Percentiles rank a stretch among this genome's conserved stretches.
These are phyloP conservation scores for Phaeosphaeriaceae sp. DNA, from an alignment of 2,329 filamentous ascomycete species.

Conservation along the genomic window DNA sequence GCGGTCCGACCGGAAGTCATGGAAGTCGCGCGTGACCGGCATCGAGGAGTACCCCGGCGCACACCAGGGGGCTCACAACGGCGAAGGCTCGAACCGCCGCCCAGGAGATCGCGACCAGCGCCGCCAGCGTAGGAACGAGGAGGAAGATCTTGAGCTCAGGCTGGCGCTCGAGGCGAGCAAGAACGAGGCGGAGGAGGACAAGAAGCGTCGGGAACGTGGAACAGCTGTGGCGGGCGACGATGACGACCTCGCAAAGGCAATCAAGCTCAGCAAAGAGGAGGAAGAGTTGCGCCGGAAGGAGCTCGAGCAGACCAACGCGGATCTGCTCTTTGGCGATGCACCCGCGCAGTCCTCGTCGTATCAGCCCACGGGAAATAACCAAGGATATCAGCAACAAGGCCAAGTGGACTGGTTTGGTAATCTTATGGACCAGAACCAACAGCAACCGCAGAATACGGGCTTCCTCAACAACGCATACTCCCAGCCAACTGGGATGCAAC, in stretches of 20 bases:
- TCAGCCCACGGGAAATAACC: conserved; percentile 89
- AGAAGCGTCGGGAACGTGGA: conserved; percentile 68
- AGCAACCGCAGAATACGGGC: conserved; percentile 69
- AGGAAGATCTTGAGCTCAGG: conserved; percentile 84
- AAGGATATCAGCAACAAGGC: conserved; percentile 95
- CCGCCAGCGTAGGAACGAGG: conserved; percentile 69
- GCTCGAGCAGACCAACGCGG: conserved; percentile 83
- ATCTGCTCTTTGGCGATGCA: conserved; percentile 86
- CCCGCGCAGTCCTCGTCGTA: conserved; percentile 70
- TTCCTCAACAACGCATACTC: conserved; percentile 73
- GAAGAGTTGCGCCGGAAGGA: conserved; percentile 87
- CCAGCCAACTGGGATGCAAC: conserved; percentile 77
- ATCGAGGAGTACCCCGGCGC: conserved; percentile 77
- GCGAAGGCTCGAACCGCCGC: conserved; percentile 44
- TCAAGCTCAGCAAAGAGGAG: conserved; percentile 92
- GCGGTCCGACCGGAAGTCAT: conserved; percentile 87
- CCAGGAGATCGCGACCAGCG: conserved; percentile 47
- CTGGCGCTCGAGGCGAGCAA: conserved; percentile 95
- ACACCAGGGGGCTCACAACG: conserved; percentile 42
- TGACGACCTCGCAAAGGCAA: conserved; percentile 91
- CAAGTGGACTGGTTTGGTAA: conserved; percentile 98
- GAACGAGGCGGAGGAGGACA: conserved; percentile 90
- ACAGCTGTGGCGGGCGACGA: conserved; percentile 65
- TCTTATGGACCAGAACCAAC: conserved; percentile 74
- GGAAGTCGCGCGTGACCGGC: conserved; percentile 95